Base-by-base conservation (phyloP, 768 basidiomycete genomes). In the Phaeotremella skinneri region DNA sequence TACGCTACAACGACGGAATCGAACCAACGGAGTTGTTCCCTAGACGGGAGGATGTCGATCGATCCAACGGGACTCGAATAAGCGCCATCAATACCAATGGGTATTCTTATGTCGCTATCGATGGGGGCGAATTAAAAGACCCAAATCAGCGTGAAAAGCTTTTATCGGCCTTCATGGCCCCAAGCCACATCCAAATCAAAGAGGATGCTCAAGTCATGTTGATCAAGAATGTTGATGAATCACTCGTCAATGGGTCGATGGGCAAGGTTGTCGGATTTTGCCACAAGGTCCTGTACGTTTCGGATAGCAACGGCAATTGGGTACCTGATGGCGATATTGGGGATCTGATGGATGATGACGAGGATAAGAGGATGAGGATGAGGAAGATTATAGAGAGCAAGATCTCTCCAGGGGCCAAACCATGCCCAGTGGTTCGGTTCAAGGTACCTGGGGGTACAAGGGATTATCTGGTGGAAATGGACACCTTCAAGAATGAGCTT, bases 11-110 rank as follows among this genome's bases (percentile, higher is more conserved):
- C 7, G 91, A 96, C 68, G 90, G 87, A 0, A 80, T 96, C 16
- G 87, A 83, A 31, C 85, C 94, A 1, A 98, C 96, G 1, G 96
- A 98, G 78, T 79, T 99, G 89, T 94, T 94, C 77, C 92, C 96
- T 13, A 84, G 87, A 3, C 84, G 96, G 54, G 87, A 92, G 60
- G 91, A 97, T 59, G 96, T 99, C 17, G 91, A 98, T 39, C 78
- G 81, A 29, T 86, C 96, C 7, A 99, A 99, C 77, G 69, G 75
- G 14, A 74, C 78, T 14, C 85, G 93, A 26, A 86, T 98, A 76
- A 67, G 76, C 5, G 79, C 78, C 2, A 81, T 98, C 23, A 62
- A 78, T 0, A 84, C 85, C 1, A 79, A 87, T 31, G 74, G 80
- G 52, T 79, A 80, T 49, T 78, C 76, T 0, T 98, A 81, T 77